Base-by-base conservation (phyloP, 805 yeast species). In the Kodamaea lidongshanica region DNA sequence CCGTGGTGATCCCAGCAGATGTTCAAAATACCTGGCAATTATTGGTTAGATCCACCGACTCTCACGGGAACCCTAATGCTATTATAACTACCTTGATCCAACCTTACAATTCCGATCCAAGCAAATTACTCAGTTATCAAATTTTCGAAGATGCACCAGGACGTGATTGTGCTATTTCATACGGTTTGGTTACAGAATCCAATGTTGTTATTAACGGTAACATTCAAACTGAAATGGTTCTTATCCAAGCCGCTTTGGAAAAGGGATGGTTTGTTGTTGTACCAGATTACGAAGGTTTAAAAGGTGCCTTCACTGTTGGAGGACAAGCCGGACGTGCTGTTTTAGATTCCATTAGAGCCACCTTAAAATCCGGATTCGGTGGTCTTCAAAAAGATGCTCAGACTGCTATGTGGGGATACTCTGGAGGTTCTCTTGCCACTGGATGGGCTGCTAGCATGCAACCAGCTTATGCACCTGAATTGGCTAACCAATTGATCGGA, bases 371-470 rank as follows among this genome's bases (percentile, higher is more conserved):
- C 7, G 37, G 35, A 3, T 22, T 33, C 12, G 44, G 58, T 1
- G 50, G 50, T 3, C 23, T 52, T 14, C 19, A 30, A 7, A 12
- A 35, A 6, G 40, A 45, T 20, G 50, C 60, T 2, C 25, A 35
- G 10, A 37, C 41, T 7, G 39, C 34, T 5, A 23, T 59, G 25
- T 56, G 59, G 60, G 67, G 67, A 1, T 60, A 53, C 28, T 54
- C 61, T 2, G 67, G 67, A 7, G 65, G 64, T 4, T 44, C 60
- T 0, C 34, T 58, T 16, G 60, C 65, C 10, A 30, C 56, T n/a
- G 50, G 56, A 3, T 60, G 65, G 65, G 64, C 63, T 9, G 54
- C 58, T 3, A 45, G 52, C 7, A 36, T 56, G 12, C 61, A 54
- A 33, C 62, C 63, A 7, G 27, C 38, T 3, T 59, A 59, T 33